phyloP scores from a whole-genome alignment of 2,329 filamentous ascomycete genomes.

The Byssothecium circinans region DNA sequence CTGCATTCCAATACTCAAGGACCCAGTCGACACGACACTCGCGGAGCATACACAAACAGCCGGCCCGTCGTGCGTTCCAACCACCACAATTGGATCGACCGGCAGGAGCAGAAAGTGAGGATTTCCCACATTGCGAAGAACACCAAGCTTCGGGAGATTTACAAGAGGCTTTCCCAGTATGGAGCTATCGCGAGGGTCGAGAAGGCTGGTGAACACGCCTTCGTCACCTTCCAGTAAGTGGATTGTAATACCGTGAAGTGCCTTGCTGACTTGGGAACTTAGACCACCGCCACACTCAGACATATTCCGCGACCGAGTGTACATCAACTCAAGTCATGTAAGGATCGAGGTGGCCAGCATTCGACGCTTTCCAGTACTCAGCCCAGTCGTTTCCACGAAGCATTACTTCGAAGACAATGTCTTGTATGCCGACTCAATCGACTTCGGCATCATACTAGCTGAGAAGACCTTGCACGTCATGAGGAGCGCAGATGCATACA shows the following conservation, averaged over 20 bases:
- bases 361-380: slow-evolving; percentile 14
- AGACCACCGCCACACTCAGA: slow-evolving; percentile 12
- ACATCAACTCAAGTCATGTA: slow-evolving; percentile 7
- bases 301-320: slow-evolving; percentile 11
- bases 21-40: not conserved
- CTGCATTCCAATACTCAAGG: too few species aligned
- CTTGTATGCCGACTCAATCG: slow-evolving; percentile 49
- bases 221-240: slow-evolving; percentile 28
- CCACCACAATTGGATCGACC: slow-evolving; percentile 17
- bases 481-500: slow-evolving; percentile 46
- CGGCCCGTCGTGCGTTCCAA: slow-evolving; percentile 3
- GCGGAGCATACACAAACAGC: not conserved
- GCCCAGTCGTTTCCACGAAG: slow-evolving; percentile 25
- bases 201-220: slow-evolving; percentile 23
- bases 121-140: slow-evolving; percentile 17
- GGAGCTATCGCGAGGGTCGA: slow-evolving; percentile 37
- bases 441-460: slow-evolving; percentile 63
- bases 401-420: slow-evolving; percentile 29
- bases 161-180: slow-evolving; percentile 22
- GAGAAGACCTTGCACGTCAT: slow-evolving; percentile 62
- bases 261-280: too few species aligned
- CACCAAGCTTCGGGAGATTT: slow-evolving; percentile 24
- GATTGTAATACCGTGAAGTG: too few species aligned
- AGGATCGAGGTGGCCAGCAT: slow-evolving; percentile 8
- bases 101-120: slow-evolving; percentile 28